Evolutionary conservation across 1,284 basidiomycete genomes (phyloP).

Genomic region (Fomes fomentarius): DNA sequence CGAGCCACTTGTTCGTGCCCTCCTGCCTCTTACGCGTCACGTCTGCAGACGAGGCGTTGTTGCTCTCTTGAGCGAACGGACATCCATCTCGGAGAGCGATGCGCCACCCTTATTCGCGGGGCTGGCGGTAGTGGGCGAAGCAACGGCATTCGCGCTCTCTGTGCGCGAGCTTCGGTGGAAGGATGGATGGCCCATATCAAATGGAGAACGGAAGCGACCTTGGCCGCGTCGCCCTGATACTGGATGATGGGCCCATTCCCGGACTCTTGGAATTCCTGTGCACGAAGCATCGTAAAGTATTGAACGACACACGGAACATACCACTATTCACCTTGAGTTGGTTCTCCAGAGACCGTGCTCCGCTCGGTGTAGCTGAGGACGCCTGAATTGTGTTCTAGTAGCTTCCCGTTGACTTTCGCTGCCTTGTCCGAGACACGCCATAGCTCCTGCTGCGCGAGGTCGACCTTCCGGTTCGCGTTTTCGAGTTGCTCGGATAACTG

Average conservation of each 20-base stretch:
- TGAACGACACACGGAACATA: too few species aligned
- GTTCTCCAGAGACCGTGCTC: conserved; percentile 50
- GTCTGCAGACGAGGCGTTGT: too few species aligned
- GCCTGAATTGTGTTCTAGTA: conserved; percentile 78
- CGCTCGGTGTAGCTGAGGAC: conserved; percentile 75
- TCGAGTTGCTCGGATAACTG: conserved; percentile 75
- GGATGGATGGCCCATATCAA: conserved; percentile 83
- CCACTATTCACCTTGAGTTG: conserved; percentile 42
- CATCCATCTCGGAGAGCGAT: conserved; percentile 79
- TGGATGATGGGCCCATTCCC: conserved; percentile 37
- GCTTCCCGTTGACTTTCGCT: conserved; percentile 58
- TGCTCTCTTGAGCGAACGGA: conserved; percentile 77
- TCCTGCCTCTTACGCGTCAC: too few species aligned
- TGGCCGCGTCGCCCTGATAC: conserved; percentile 55
- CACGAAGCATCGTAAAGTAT: background rate
- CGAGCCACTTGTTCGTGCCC: too few species aligned
- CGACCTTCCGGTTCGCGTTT: conserved; percentile 67
- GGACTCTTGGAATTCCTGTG: conserved; percentile 22
- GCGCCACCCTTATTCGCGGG: conserved; percentile 33
- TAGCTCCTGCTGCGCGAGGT: conserved; percentile 68
- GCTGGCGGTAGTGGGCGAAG: conserved; percentile 40
- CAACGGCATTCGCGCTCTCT: conserved; percentile 43
- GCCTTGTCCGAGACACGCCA: conserved; percentile 65
- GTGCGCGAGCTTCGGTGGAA: conserved; percentile 73
- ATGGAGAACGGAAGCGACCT: conserved; percentile 65